Base-by-base conservation (phyloP, 2,329 filamentous ascomycete genomes). In the Penicillium sp. region DNA sequence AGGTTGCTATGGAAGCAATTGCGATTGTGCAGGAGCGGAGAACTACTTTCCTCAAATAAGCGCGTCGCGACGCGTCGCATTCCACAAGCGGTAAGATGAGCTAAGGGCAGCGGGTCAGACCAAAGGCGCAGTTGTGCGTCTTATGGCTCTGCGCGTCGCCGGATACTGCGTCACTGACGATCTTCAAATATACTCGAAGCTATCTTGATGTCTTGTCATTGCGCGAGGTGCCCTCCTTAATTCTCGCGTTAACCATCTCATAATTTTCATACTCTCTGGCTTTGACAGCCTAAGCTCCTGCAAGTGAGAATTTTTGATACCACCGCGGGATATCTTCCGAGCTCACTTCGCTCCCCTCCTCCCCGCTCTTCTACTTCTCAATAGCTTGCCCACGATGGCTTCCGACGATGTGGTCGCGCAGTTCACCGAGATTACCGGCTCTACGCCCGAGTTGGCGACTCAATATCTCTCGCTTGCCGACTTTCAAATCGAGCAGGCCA, bases 401-500 rank as follows among this genome's bases (percentile, higher is more conserved):
- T 29, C 28, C 28, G 85, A 87, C 61, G 83, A 86, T 52, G 74
- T 78, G 56, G 83, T 96, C 62, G 82, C 83, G 58, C 85, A 85
- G 66, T 96, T 99, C 71, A 85, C 85, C 65, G 80, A 82, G 73
- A 88, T 99, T 70, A 97, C 94, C 36, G 87, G 85, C 62, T 84
- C 88, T 53, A 84, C 81, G 56, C 81, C 86, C 26, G 80, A 86
- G 60, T 84, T 92, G 58, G 94, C 93, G 28, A 83, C 84, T 56
- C 87, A 89, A 62, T 96, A 95, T 72, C 82, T 97, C 44, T 83
- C 88, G 63, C 82, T 99, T 68, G 86, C 91, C n/a, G 88, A 90
- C 62, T 86, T 86, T 65, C 87, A 96, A 68, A 78, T 93, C 47
- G 85, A 90, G 72, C 88, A 93, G 66, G 94, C 94, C 24, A 86